These are phyloP conservation scores for Mycena vulgaris DNA, from an alignment of 768 basidiomycete genomes.

Conservation along the genomic window DNA sequence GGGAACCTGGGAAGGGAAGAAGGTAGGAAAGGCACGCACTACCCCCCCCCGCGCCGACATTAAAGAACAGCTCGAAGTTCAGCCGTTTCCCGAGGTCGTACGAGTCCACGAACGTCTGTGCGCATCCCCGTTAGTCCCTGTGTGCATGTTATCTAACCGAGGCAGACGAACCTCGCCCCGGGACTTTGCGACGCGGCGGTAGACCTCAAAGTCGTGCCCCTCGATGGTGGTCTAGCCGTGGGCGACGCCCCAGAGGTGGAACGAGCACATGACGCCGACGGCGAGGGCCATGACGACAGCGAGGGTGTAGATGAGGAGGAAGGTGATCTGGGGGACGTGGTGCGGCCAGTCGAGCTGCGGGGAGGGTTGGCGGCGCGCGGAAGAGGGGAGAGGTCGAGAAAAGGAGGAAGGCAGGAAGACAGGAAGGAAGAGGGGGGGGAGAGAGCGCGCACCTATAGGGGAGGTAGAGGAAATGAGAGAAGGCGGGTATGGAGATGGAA, in stretches of 20 bases:
- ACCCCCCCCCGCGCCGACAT: slow-evolving; percentile 83
- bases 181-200: slow-evolving; percentile 75
- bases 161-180: slow-evolving; percentile 74
- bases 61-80: slow-evolving; percentile 92
- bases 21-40: slow-evolving; percentile 83
- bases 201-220: slow-evolving; percentile 87
- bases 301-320: slow-evolving; percentile 84
- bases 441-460: too few species aligned
- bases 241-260: slow-evolving; percentile 80
- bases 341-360: slow-evolving; percentile 69
- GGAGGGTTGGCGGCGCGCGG: slow-evolving; percentile 11
- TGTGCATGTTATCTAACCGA: too few species aligned
- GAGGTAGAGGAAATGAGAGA: too few species aligned
- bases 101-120: slow-evolving; percentile 85
- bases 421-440: too few species aligned
- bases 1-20: too few species aligned
- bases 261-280: slow-evolving; percentile 79
- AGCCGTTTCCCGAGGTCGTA: slow-evolving; percentile 86
- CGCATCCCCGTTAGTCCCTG: background rate
- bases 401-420: too few species aligned
- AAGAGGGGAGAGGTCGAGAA: too few species aligned
- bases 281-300: slow-evolving; percentile 82
- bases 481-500: too few species aligned
- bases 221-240: slow-evolving; percentile 93
- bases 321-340: slow-evolving; percentile 76